Conservation (phyloP, 2,329 filamentous ascomycete genomes). For the Arachnomyces sp. region DNA sequence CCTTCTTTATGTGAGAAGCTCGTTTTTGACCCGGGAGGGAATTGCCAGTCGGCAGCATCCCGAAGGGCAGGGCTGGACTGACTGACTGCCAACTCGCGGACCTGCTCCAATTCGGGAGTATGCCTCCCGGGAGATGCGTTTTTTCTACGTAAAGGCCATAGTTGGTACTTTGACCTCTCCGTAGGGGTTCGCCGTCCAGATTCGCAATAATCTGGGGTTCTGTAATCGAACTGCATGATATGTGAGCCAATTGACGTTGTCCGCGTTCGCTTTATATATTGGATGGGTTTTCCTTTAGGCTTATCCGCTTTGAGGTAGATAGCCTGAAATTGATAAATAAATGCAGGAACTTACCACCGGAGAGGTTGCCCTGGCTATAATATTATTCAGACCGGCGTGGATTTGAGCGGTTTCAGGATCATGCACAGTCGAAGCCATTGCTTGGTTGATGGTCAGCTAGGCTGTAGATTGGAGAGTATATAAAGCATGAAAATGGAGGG, state of each 20-base stretch:
- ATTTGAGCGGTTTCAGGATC: constrained; percentile 7
- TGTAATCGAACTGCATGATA: neutral
- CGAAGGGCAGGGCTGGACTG: constrained; percentile 7
- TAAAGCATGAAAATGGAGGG: too few relatives aligned
- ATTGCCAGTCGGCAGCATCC: neutral
- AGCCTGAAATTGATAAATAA: neutral
- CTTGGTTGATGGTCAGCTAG: too few relatives aligned
- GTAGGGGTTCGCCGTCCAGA: constrained; percentile 9
- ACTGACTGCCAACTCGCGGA: constrained; percentile 1
- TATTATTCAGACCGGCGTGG: constrained; percentile 18
- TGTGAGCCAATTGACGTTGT: neutral
- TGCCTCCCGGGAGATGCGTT: constrained; percentile 7
- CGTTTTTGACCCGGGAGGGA: neutral
- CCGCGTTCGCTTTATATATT: neutral
- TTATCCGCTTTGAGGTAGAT: neutral
- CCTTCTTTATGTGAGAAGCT: constrained; percentile 10
- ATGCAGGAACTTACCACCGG: constrained; percentile 13
- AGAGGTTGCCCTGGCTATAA: constrained; percentile 17
- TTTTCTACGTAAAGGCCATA: constrained; percentile 18
- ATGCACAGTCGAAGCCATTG: too few relatives aligned
- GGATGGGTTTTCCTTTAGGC: neutral
- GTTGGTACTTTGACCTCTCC: constrained; percentile 16
- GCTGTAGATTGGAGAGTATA: too few relatives aligned
- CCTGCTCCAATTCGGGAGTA: constrained; percentile 11
- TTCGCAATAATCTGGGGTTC: neutral